Evolutionary conservation across 1,284 basidiomycete species (phyloP), one percentile per base, ranked within the genome.

Genomic region (Cutaneotrichosporon sp.): DNA sequence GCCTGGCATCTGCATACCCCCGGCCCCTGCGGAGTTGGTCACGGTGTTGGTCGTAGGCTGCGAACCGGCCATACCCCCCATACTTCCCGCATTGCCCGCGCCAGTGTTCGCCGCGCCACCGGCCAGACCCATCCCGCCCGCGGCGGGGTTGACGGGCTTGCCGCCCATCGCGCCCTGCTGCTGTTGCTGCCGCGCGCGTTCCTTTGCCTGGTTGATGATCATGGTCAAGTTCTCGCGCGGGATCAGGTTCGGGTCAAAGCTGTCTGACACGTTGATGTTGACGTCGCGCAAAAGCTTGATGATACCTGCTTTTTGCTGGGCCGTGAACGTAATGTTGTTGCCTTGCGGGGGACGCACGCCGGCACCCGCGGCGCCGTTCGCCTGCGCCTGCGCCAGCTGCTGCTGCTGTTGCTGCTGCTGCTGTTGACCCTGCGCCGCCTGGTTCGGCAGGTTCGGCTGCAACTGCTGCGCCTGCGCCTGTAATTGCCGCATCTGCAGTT

Each of bases 401-500:
- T 8, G 18, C 17, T 18, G 47, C 13, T 17, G 47, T 5, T 12
- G 3, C 30, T 51, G 54, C 10, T 30, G 44, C 33, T 44, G 52
- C 13, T 13, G 44, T 8, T 21, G 43, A 5, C 13, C 43, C 38
- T 35, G 48, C 20, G 4, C 35, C 15, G 20, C 14, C 38, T 46
- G 50, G 2, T 34, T 13, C 20, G 26, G 34, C 45, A 30, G n/a
- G 30, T 49, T 40, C 22, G 44, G 51, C 34, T 43, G 44, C 30
- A 41, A 21, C 38, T 51, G 54, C 36, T 55, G 55, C 4, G 33
- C 40, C 20, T 53, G 52, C 1, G 51, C 49, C 26, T 56, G 56
- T 8, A 55, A 33, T 41, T 58, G 57, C 10, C 58, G 54, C 46
- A 59, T 40, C 39, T 59, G 58, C 45, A 59, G 51, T 49, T 53